Evolutionary conservation across 2,329 filamentous ascomycete species (phyloP), one percentile per base, ranked within the genome.

Genomic region (Sphaceloma murrayae): DNA sequence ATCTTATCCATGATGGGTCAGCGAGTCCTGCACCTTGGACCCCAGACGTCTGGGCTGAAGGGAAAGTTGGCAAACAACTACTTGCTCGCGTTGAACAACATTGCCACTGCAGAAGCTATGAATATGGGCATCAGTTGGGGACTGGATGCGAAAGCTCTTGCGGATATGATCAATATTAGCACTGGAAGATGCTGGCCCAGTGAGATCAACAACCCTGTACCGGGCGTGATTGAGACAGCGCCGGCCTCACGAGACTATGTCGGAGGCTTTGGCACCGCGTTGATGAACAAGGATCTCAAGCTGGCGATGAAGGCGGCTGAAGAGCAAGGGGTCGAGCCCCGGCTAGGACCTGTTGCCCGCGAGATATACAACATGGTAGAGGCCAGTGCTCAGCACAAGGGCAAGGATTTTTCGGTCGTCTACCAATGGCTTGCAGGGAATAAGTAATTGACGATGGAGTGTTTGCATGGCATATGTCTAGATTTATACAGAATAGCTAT

Each of bases 1-100:
- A 71, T 87, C 1, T 71, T 98, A 4, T 69, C 80, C 16, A 70
- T 78, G 49, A 95, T 98, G 87, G 91, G 91, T 44, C 80, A 80
- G 58, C 82, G 81, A 48, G 82, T 94, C 3, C 72, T 94, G 49
- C 87, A 94, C 61, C 82, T 94, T 55, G 91, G 91, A 3, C 71
- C 71, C 1, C 87, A 93, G 53, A 88, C 87, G 8, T 77, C 85
- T 2, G 91, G 91, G 0, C 73, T 98, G 1, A 84, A 86, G 8
- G 91, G 84, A 29, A 98, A 98, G 67, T 73, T 98, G 22, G 88
- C 89, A 43, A 98, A 98, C 67, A 98, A 98, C 65, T 98, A 98
- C 62, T 76, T 96, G 19, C 72, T 98, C 3, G 89, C 88, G 3
- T 78, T 96, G 54, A 93, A 87, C 69, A 98, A 98, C 64, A 87